Conservation (phyloP, 352 stramenopile genomes). For the Thalassiosira livingstoniorum region DNA sequence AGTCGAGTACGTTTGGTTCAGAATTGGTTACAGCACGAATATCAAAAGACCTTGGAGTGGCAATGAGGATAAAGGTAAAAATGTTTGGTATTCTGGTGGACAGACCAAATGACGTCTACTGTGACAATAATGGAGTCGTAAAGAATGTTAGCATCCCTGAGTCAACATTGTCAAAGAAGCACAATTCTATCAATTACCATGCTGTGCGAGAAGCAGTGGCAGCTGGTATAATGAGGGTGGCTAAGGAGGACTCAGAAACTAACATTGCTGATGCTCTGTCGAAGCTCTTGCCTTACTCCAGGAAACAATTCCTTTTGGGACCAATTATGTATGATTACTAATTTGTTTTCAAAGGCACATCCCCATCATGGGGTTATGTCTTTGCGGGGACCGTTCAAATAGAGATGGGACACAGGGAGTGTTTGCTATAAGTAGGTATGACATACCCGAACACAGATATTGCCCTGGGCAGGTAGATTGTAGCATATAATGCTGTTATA, state of each 20-base stretch:
- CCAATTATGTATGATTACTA: conserved; percentile 24
- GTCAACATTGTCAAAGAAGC: conserved; percentile 62
- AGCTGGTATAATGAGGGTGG: conserved; percentile 51
- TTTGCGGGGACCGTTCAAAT: background rate
- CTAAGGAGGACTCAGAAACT: conserved; percentile 50
- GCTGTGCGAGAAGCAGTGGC: conserved; percentile 47
- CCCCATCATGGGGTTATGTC: background rate
- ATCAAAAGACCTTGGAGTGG: conserved; percentile 57
- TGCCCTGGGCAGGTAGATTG: too few species aligned
- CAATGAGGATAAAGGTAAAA: conserved; percentile 63
- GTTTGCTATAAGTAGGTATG: too few species aligned
- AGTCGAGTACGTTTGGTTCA: conserved; percentile 61
- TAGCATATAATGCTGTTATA: too few species aligned
- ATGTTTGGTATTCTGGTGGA: conserved; percentile 57
- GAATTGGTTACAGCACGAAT: conserved; percentile 64
- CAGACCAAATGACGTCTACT: conserved; percentile 54
- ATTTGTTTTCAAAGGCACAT: background rate
- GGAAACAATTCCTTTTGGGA: conserved; percentile 30
- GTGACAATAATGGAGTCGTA: conserved; percentile 61
- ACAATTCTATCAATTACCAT: conserved; percentile 70
- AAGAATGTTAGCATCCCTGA: conserved; percentile 60
- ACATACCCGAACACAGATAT: too few species aligned
- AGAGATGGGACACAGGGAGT: too few species aligned
- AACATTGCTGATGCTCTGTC: conserved; percentile 68
- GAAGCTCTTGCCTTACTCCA: conserved; percentile 46